phyloP scores from a whole-genome alignment of 805 yeast genomes.

The Isabelozyma gotoi region DNA sequence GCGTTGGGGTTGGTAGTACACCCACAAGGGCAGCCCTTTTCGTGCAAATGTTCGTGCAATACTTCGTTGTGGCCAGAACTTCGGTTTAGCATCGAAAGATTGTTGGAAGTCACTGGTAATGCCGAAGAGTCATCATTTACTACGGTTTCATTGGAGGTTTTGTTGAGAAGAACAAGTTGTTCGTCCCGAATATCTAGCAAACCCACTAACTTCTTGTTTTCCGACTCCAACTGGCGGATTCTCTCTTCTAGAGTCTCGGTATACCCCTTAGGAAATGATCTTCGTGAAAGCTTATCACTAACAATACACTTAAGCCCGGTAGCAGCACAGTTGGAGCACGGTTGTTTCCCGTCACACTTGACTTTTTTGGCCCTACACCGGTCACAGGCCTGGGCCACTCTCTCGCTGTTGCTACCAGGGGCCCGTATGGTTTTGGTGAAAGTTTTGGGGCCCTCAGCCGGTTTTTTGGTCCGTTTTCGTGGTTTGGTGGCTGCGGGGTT shows the following conservation, averaged over 20 bases:
- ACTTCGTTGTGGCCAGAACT: slow-evolving; percentile 15
- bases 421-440: slow-evolving; percentile 53
- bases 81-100: slow-evolving; percentile 10
- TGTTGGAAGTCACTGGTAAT: slow-evolving; percentile 10
- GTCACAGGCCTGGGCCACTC: slow-evolving; percentile 92
- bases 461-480: background rate
- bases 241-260: slow-evolving; percentile 88
- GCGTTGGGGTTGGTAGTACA: slow-evolving; percentile 55
- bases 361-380: slow-evolving; percentile 81
- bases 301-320: slow-evolving; percentile 88
- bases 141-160: slow-evolving; percentile 3
- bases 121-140: slow-evolving; percentile 14
- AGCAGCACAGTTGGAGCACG: slow-evolving; percentile 78
- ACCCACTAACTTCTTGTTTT: slow-evolving; percentile 68
- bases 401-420: slow-evolving; percentile 62
- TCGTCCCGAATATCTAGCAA: slow-evolving; percentile 65
- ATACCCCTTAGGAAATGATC: slow-evolving; percentile 90
- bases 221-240: slow-evolving; percentile 81
- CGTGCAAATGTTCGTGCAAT: slow-evolving; percentile 23
- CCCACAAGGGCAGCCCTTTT: slow-evolving; percentile 52
- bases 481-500: background rate
- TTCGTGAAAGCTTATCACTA: slow-evolving; percentile 80
- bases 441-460: slow-evolving; percentile 5
- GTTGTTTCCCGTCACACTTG: slow-evolving; percentile 73
- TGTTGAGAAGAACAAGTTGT: slow-evolving; percentile 44